A percentile compares a stretch with the other conserved stretches of the same genome.
Evolutionary conservation across 139 green algal genomes (phyloP).

Genomic region (Auxenochlorella pyrenoidosa): DNA sequence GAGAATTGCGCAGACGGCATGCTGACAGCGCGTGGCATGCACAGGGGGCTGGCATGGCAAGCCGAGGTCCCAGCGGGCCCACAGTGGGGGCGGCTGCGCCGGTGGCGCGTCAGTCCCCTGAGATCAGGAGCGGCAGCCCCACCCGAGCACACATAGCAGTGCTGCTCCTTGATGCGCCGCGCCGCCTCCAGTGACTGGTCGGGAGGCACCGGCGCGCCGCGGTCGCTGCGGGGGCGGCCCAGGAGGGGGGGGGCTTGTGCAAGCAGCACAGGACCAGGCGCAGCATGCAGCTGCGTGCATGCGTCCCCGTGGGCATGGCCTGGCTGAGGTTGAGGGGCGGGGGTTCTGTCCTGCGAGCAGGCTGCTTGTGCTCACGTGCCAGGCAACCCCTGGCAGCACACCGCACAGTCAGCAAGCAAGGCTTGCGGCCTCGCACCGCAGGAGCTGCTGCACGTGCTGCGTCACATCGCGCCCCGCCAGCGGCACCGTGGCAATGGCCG

Average conservation of each 20-base stretch:
- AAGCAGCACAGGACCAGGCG: no score
- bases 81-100: no score
- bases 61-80: no score
- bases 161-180: conserved; percentile 73
- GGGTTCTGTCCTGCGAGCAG: background rate
- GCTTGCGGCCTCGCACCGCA: conserved; percentile 44
- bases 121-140: background rate
- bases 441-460: conserved; percentile 59
- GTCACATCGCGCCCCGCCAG: conserved; percentile 75
- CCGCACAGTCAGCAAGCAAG: no score
- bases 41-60: no score
- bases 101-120: no score
- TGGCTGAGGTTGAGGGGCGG: no score
- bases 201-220: conserved; percentile 67
- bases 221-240: conserved; percentile 39
- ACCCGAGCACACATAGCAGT: conserved; percentile 71
- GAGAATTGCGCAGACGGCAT: background rate
- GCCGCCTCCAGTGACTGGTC: conserved; percentile 74
- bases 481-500: conserved; percentile 70
- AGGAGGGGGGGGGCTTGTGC: background rate
- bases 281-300: no score
- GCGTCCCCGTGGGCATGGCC: no score
- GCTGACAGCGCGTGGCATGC: background rate
- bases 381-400: no score
- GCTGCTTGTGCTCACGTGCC: no score